A percentile compares a stretch with the other conserved stretches of the same genome.
Conservation (phyloP, 2,329 filamentous ascomycete genomes). For the Trichothecium sympodiale region DNA sequence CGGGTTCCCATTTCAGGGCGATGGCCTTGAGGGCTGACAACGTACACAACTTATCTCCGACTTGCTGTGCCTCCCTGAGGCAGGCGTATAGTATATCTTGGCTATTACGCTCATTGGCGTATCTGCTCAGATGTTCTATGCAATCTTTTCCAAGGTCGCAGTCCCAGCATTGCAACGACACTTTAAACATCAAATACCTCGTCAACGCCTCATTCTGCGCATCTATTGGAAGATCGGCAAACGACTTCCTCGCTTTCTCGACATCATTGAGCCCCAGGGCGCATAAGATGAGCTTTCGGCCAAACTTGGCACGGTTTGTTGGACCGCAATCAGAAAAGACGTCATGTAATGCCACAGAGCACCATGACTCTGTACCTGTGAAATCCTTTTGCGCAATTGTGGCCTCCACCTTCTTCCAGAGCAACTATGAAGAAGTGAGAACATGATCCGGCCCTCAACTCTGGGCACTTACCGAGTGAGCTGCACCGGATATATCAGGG, state of each 20-base stretch:
- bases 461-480: slow-evolving; percentile 46
- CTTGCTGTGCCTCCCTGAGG: slow-evolving; percentile 61
- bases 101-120: slow-evolving; percentile 32
- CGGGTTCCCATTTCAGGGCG: slow-evolving; percentile 13
- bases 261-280: slow-evolving; percentile 37
- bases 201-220: slow-evolving; percentile 53
- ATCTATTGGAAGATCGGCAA: slow-evolving; percentile 46
- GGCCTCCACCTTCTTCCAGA: slow-evolving; percentile 71
- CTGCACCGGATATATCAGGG: slow-evolving; percentile 51
- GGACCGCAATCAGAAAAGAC: slow-evolving; percentile 57
- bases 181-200: slow-evolving; percentile 65
- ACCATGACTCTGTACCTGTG: slow-evolving; percentile 56
- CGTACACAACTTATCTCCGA: slow-evolving; percentile 49
- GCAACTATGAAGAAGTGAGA: slow-evolving; percentile 37
- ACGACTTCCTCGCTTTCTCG: slow-evolving; percentile 21
- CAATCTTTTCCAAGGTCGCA: slow-evolving; percentile 48
- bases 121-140: slow-evolving; percentile 47
- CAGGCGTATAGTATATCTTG: slow-evolving; percentile 67
- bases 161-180: slow-evolving; percentile 50
- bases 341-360: slow-evolving; percentile 52
- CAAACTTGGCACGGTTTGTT: slow-evolving; percentile 55
- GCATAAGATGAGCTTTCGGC: slow-evolving; percentile 64
- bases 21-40: slow-evolving; percentile 23
- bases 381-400: slow-evolving; percentile 41
- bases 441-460: background rate